Evolutionary conservation across 495 filamentous ascomycete genomes (phyloP).

Genomic region (Lepidopterella palustris): DNA sequence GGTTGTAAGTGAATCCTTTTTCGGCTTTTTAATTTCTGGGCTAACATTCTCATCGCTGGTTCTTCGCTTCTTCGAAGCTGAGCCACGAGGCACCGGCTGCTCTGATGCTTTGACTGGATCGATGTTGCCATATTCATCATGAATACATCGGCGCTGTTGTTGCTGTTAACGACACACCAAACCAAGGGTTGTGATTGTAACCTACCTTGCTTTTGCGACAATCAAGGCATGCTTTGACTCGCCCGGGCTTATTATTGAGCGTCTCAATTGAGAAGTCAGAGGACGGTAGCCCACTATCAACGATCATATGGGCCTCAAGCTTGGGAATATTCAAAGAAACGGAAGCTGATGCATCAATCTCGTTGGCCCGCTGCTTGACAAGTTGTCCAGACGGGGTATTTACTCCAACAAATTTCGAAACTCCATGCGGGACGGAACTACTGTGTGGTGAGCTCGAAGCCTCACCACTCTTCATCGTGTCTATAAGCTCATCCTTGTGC

Average conservation of each 20-base stretch:
- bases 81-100: slow-evolving; percentile 50
- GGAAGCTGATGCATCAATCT: background rate
- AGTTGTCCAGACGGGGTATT: background rate
- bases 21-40: background rate
- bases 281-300: slow-evolving; percentile 15
- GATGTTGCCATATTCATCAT: slow-evolving; percentile 55
- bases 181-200: slow-evolving; percentile 10
- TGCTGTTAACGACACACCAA: slow-evolving; percentile 23
- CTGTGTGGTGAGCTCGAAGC: background rate
- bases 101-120: slow-evolving; percentile 55
- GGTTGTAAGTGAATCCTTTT: background rate
- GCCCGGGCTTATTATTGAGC: slow-evolving; percentile 37
- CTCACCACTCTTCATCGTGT: background rate
- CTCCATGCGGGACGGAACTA: background rate
- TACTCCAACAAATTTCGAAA: background rate
- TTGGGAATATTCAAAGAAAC: background rate
- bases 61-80: slow-evolving; percentile 40
- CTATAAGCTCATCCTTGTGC: slow-evolving; percentile 38
- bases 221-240: slow-evolving; percentile 57
- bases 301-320: slow-evolving; percentile 11
- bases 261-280: slow-evolving; percentile 21
- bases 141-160: slow-evolving; percentile 58
- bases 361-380: background rate
- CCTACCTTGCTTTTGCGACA: slow-evolving; percentile 63
- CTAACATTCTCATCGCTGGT: slow-evolving; percentile 2